Evolutionary conservation across 1,139 yeast species (phyloP).

Genomic region (Yamadazyma oceani): DNA sequence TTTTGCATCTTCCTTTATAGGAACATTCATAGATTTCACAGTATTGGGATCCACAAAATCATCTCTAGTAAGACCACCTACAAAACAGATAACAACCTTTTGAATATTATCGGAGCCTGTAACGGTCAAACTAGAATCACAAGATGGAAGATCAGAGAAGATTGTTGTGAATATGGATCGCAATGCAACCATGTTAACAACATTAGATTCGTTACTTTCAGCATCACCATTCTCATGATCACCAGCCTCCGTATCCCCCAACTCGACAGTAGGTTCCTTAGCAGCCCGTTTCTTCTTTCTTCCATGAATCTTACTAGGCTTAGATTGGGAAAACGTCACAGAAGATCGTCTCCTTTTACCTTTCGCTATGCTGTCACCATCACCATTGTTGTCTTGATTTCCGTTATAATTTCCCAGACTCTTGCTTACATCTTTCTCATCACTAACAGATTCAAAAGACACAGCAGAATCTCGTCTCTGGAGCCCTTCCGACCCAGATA

Average conservation of each 20-base stretch:
- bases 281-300: too few relatives aligned
- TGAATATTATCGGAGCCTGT: constrained; percentile 37
- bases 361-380: too few relatives aligned
- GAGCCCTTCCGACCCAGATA: neutral
- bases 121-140: constrained; percentile 21
- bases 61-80: constrained; percentile 55
- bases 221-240: too few relatives aligned
- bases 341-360: constrained; percentile 3
- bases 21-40: neutral
- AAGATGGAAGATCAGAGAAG: neutral
- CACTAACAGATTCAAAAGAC: constrained; percentile 19
- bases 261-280: too few relatives aligned
- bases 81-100: constrained; percentile 59
- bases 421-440: neutral
- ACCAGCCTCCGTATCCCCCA: constrained; percentile 24
- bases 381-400: too few relatives aligned
- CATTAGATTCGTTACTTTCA: neutral
- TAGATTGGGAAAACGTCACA: neutral
- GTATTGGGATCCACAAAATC: constrained; percentile 27
- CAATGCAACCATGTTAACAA: neutral
- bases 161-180: neutral
- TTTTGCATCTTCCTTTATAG: constrained; percentile 3
- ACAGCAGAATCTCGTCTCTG: constrained; percentile 27
- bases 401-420: too few relatives aligned
- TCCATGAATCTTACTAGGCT: too few relatives aligned